Base-by-base conservation (phyloP, 257 asterid genomes). In the Buddleja alternifolia region DNA sequence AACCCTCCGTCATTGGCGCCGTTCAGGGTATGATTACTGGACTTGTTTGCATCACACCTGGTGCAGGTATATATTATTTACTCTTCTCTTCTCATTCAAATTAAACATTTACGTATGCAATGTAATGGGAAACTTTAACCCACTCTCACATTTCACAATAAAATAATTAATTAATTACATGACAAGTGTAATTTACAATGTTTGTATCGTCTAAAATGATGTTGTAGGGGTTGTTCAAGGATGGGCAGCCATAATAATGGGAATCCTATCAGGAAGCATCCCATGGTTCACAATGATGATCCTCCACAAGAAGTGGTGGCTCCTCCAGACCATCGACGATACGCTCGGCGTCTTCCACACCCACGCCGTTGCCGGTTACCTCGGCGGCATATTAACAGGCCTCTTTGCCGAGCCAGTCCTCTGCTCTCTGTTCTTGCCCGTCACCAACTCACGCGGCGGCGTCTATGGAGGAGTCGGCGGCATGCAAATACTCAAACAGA, bases 201-300 rank as follows among this genome's bases (percentile, higher is more conserved):
- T n/a, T n/a, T n/a, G n/a, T 6, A 0, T n/a, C 10, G 46, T 11
- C 34, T 17, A 24, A 23, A 21, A 42, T 57, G 23, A 15, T 44
- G 1, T 8, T 10, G 36, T 23, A 84, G 93, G 90, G 19, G 58
- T 87, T 3, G 94, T 84, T 46, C 90, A 87, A 73, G 89, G 90
- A 53, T 84, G 90, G 90, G 90, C 90, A 0, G 94, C 94, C 50
- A 80, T 84, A 72, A 39, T 82, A 0, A 86, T 86, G 86, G 93
- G 93, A 40, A 69, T 84, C 19, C 77, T 87, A 10, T 84, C 94
- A 41, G 90, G 94, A 6, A 87, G 90, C 60, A 69, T 87, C 21
- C 90, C 94, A 1, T 87, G 94, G 90, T 84, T 84, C 74, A 86
- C 90, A 8, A 86, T 86, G 93, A 86, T 84, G 90, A 69, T 84